A percentile compares a stretch with the other conserved stretches of the same genome.
Conservation (phyloP, 495 filamentous ascomycete species). For the Podospora australis region DNA sequence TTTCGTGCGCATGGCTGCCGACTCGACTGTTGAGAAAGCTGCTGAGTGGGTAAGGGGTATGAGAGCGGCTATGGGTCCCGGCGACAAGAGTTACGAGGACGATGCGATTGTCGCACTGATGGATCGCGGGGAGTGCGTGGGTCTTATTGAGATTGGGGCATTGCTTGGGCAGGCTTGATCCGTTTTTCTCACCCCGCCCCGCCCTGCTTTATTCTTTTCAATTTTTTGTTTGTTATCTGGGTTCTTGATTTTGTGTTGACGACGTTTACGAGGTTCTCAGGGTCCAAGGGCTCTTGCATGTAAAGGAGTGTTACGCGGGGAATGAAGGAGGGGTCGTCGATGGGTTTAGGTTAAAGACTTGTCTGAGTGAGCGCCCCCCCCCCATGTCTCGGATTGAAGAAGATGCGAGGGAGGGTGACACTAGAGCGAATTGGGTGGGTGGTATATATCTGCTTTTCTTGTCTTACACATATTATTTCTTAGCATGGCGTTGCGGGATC, state of each 20-base stretch:
- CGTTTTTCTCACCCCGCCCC: neutral
- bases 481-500: no score
- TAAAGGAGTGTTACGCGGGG: no score
- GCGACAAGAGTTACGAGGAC: conserved; percentile 20
- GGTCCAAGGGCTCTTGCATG: no score
- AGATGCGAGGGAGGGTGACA: no score
- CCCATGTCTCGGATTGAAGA: no score
- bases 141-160: conserved; percentile 38
- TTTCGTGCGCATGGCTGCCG: conserved; percentile 40
- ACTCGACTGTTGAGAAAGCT: conserved; percentile 35
- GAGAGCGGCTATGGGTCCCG: conserved; percentile 15
- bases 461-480: no score
- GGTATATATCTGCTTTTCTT: no score
- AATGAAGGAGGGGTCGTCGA: no score
- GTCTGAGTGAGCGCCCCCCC: no score
- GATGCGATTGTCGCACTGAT: conserved; percentile 40
- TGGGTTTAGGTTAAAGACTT: no score
- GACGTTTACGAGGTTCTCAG: conserved; percentile 1
- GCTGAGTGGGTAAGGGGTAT: conserved; percentile 33
- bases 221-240: neutral
- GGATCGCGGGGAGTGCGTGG: conserved; percentile 35
- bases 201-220: neutral
- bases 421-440: no score
- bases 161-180: conserved; percentile 20
- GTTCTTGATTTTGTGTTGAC: neutral